phyloP scores from a whole-genome alignment of 2,329 filamentous ascomycete genomes.

The Fusarium concolor region DNA sequence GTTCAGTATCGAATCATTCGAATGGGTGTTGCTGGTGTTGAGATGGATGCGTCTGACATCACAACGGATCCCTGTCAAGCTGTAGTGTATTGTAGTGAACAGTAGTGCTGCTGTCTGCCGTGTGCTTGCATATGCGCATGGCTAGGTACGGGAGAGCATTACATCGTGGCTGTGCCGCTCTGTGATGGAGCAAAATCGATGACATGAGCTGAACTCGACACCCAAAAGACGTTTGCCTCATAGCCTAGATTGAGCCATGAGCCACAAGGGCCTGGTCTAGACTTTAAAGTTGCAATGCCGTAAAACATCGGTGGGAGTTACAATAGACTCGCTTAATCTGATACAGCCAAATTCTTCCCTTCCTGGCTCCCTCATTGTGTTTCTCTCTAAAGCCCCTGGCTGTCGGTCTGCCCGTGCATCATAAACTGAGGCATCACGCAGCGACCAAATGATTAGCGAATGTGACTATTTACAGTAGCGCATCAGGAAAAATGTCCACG shows the following conservation, averaged over 20 bases:
- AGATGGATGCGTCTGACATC: conserved; percentile 37
- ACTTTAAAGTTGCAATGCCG: not conserved
- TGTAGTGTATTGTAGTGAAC: not conserved
- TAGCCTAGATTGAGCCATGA: conserved; percentile 1
- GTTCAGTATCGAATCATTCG: not conserved
- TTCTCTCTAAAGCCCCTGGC: not conserved
- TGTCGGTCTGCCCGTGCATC: conserved; percentile 4
- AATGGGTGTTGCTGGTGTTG: conserved; percentile 5
- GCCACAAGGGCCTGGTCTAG: conserved; percentile 24
- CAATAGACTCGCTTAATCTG: conserved; percentile 3
- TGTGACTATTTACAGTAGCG: conserved; percentile 37
- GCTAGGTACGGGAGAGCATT: conserved; percentile 14
- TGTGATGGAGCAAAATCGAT: conserved; percentile 14
- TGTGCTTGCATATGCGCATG: not conserved
- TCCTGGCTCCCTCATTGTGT: conserved; percentile 8
- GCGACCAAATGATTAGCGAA: conserved; percentile 22
- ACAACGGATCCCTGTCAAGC: conserved; percentile 36
- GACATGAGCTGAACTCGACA: conserved; percentile 25
- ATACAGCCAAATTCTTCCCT: not conserved
- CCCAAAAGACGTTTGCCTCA: conserved; percentile 4
- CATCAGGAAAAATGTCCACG: conserved; percentile 9
- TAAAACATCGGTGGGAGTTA: conserved; percentile 1
- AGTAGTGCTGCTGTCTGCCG: not conserved
- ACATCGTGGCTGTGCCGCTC: conserved; percentile 33
- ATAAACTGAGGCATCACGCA: conserved; percentile 15